phyloP scores from a whole-genome alignment of 1,139 yeast genomes.

The Saccharomyces hybrid region DNA sequence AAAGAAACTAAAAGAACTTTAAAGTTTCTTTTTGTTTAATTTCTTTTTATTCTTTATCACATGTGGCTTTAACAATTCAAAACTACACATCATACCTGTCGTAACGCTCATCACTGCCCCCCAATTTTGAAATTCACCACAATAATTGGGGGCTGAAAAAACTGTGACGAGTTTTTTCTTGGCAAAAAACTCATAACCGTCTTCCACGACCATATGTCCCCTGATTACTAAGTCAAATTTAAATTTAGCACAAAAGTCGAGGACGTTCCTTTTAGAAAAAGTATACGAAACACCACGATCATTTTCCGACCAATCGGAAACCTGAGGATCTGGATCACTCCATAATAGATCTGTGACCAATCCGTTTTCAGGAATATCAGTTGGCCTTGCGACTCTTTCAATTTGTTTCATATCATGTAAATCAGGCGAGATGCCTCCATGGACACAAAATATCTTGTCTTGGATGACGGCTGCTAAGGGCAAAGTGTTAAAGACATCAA shows the following conservation, averaged over 20 bases:
- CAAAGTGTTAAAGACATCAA: conserved; percentile 77
- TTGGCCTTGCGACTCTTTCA: conserved; percentile 65
- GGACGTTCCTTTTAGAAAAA: conserved; percentile 68
- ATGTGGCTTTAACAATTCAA: conserved; percentile 69
- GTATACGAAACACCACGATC: conserved; percentile 84
- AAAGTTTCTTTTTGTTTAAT: neutral
- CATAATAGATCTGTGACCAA: conserved; percentile 73
- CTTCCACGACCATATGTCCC: conserved; percentile 92
- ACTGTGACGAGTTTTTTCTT: conserved; percentile 72
- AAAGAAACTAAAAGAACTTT: neutral
- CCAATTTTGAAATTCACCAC: conserved; percentile 87
- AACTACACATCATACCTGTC: conserved; percentile 66
- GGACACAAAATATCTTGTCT: conserved; percentile 79
- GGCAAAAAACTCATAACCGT: conserved; percentile 82
- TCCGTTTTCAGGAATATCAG: conserved; percentile 82
- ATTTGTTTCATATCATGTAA: conserved; percentile 59
- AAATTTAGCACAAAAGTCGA: conserved; percentile 59
- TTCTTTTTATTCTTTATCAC: conserved; percentile 11
- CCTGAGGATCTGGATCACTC: conserved; percentile 76
- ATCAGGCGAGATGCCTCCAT: conserved; percentile 82
- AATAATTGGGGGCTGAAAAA: conserved; percentile 82
- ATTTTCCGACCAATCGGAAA: conserved; percentile 68
- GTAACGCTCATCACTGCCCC: conserved; percentile 88
- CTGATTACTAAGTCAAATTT: conserved; percentile 74
- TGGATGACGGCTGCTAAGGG: conserved; percentile 85